These are phyloP conservation scores for Linnemannia exigua DNA, from an alignment of 192 early-diverging fungal genomes.

Conservation along the genomic window DNA sequence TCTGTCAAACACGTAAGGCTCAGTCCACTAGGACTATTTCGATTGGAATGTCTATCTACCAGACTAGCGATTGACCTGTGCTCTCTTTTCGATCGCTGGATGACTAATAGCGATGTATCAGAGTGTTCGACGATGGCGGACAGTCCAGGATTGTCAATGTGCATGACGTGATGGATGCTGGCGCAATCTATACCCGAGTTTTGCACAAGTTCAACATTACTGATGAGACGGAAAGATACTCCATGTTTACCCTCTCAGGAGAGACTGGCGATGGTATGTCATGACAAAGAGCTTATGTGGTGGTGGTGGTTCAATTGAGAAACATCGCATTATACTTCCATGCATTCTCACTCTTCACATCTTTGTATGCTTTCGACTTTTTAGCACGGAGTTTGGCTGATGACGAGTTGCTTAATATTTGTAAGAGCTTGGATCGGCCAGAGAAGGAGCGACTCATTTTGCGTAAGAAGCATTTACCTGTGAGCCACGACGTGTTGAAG, in stretches of 20 bases:
- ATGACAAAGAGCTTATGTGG: neutral
- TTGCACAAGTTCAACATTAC: slow-evolving; percentile 88
- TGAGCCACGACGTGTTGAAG: slow-evolving; percentile 67
- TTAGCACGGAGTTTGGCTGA: slow-evolving; percentile 76
- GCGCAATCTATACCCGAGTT: slow-evolving; percentile 77
- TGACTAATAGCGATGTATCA: slow-evolving; percentile 71
- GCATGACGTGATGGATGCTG: slow-evolving; percentile 75
- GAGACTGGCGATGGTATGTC: slow-evolving; percentile 77
- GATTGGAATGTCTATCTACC: neutral
- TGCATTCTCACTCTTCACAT: neutral
- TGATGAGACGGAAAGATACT: slow-evolving; percentile 79
- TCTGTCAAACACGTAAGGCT: slow-evolving; percentile 65
- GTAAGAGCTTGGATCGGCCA: slow-evolving; percentile 72
- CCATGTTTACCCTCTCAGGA: slow-evolving; percentile 79
- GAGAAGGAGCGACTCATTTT: slow-evolving; percentile 81
- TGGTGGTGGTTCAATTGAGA: neutral
- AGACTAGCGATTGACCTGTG: neutral
- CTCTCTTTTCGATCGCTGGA: neutral
- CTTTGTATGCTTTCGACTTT: neutral
- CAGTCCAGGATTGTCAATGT: slow-evolving; percentile 87
- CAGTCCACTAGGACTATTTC: neutral
- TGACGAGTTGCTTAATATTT: slow-evolving; percentile 84
- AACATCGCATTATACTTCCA: neutral
- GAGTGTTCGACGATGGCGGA: slow-evolving; percentile 84
- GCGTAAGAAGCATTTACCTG: slow-evolving; percentile 76